Evolutionary conservation across 148 eudicot species (phyloP).

Genomic region (Cornus kousa): DNA sequence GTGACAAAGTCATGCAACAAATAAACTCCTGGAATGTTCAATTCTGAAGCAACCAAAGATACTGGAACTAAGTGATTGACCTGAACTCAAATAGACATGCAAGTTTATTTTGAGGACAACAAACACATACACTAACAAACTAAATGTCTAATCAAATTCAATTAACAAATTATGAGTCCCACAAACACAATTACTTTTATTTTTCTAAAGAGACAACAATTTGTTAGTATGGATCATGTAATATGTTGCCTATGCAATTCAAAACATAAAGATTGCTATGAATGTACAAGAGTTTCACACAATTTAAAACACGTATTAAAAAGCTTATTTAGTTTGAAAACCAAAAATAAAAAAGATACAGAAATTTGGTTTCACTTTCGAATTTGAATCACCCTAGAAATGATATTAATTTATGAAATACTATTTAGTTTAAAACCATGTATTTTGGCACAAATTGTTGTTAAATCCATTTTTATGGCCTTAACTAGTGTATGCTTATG

Average conservation of each 20-base stretch:
- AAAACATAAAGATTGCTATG: background rate
- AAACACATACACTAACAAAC: constrained; percentile 6
- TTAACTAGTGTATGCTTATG: background rate
- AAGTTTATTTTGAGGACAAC: background rate
- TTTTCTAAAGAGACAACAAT: background rate
- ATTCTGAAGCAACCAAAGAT: constrained; percentile 66
- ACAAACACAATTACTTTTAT: background rate
- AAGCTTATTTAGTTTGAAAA: background rate
- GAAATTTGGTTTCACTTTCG: background rate
- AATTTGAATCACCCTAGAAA: background rate
- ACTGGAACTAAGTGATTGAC: constrained; percentile 49
- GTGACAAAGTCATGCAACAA: constrained; percentile 80
- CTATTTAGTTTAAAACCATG: background rate
- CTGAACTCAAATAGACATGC: constrained; percentile 27
- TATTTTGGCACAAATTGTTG: background rate
- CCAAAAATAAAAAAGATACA: background rate
- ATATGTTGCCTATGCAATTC: background rate
- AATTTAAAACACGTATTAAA: background rate
- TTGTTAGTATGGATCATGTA: background rate
- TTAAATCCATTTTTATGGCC: too few relatives aligned
- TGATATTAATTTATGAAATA: background rate
- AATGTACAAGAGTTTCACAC: background rate
- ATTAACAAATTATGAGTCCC: background rate
- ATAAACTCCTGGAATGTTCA: constrained; percentile 74
- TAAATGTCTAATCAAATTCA: background rate